phyloP scores from a whole-genome alignment of 1,139 yeast species.

The Yamadazyma blattariae region DNA sequence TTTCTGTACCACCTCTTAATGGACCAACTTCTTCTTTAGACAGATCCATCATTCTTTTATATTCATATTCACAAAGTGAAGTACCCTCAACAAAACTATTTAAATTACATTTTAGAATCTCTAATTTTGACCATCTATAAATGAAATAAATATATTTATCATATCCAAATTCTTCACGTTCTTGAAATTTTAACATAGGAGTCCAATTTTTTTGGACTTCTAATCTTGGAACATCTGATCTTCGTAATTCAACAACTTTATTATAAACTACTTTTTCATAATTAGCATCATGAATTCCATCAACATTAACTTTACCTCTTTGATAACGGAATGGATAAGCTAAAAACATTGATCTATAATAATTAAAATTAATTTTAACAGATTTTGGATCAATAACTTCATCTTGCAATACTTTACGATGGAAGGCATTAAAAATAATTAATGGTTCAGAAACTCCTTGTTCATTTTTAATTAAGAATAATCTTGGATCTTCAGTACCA shows the following conservation, averaged over 20 bases:
- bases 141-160: conserved; percentile 25
- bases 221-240: conserved; percentile 15
- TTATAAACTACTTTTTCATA: conserved; percentile 20
- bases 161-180: conserved; percentile 14
- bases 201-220: conserved; percentile 32
- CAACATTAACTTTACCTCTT: conserved; percentile 30
- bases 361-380: conserved; percentile 13
- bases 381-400: conserved; percentile 9
- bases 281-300: conserved; percentile 17
- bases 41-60: conserved; percentile 17
- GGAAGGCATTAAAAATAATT: conserved; percentile 30
- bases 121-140: conserved; percentile 28
- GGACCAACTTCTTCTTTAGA: conserved; percentile 26
- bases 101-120: conserved; percentile 23
- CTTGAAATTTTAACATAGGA: conserved; percentile 22
- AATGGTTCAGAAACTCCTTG: conserved; percentile 29
- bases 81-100: conserved; percentile 16
- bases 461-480: conserved; percentile 31
- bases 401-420: conserved; percentile 14
- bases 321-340: conserved; percentile 31
- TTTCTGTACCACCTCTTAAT: conserved; percentile 34
- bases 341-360: conserved; percentile 23
- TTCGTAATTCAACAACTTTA: conserved; percentile 26
- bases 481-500: conserved; percentile 52
- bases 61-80: conserved; percentile 31